Evolutionary conservation across 768 basidiomycete species (phyloP).

Genomic region (Lyophyllum shimeji): DNA sequence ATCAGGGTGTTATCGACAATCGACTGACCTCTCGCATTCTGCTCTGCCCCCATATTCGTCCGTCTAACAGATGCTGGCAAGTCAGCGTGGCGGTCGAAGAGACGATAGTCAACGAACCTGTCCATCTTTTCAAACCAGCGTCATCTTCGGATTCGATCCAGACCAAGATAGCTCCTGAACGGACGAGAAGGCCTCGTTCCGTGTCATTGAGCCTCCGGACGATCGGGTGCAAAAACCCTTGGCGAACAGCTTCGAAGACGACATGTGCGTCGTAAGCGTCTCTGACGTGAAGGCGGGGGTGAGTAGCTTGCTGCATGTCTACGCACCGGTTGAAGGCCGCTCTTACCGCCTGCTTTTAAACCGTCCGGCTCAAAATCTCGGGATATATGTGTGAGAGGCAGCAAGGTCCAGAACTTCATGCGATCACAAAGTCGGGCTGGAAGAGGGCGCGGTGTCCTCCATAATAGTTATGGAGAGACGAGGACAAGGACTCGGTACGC

Average conservation of each 20-base stretch:
- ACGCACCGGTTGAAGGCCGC: conserved; percentile 5
- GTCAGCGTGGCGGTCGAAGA: background rate
- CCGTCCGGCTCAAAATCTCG: conserved; percentile 18
- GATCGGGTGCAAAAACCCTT: conserved; percentile 46
- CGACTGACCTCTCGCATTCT: conserved; percentile 56
- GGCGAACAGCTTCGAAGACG: conserved; percentile 58
- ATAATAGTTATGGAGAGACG: conserved; percentile 26
- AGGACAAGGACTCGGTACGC: conserved; percentile 32
- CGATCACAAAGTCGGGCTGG: conserved; percentile 8
- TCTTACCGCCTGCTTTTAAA: conserved; percentile 24
- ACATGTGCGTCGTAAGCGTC: conserved; percentile 66
- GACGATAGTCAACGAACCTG: conserved; percentile 31
- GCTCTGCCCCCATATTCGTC: conserved; percentile 67
- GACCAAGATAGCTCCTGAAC: conserved; percentile 63
- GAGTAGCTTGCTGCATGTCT: conserved; percentile 60
- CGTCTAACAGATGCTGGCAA: conserved; percentile 36
- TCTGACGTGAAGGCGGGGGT: conserved; percentile 63
- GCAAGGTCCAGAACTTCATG: conserved; percentile 4
- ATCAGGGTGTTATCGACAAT: conserved; percentile 2
- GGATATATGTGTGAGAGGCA: conserved; percentile 26
- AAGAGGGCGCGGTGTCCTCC: conserved; percentile 18
- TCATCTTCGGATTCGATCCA: conserved; percentile 73
- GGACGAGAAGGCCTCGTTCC: conserved; percentile 54
- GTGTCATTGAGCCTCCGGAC: conserved; percentile 60
- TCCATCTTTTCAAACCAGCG: conserved; percentile 66